phyloP scores from a whole-genome alignment of 2,329 filamentous ascomycete genomes.

The Aspergillus luchuensis region DNA sequence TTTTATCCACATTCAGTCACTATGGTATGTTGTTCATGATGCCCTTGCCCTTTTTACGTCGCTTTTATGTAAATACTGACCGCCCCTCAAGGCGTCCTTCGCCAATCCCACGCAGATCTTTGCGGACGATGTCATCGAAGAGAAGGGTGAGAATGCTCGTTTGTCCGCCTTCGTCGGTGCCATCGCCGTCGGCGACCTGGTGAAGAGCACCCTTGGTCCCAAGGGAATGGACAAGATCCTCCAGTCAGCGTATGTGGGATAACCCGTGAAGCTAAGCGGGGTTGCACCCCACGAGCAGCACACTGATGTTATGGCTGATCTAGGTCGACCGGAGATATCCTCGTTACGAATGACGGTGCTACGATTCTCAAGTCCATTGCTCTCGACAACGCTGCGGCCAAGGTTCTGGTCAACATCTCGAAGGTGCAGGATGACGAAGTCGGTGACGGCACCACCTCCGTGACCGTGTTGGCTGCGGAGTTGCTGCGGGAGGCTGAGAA shows the following conservation, averaged over 20 bases:
- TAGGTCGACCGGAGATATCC: constrained; percentile 91
- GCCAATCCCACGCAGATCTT: constrained; percentile 94
- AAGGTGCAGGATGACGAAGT: constrained; percentile 99
- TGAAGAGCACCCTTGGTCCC: constrained; percentile 94
- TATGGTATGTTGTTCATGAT: constrained; percentile 29
- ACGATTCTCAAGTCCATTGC: constrained; percentile 98
- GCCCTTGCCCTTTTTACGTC: not conserved
- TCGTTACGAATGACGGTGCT: constrained; percentile 98
- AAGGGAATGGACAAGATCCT: constrained; percentile 99
- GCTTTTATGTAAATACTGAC: constrained; percentile 18
- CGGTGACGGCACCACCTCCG: constrained; percentile 97
- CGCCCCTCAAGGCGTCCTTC: constrained; percentile 38
- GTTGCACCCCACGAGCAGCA: constrained; percentile 18
- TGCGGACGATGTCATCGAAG: constrained; percentile 92
- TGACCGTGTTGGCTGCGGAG: constrained; percentile 92
- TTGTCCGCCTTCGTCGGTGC: constrained; percentile 97
- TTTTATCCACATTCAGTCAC: constrained; percentile 24
- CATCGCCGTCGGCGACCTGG: constrained; percentile 94
- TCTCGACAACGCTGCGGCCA: constrained; percentile 95
- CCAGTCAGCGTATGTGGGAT: constrained; percentile 76
- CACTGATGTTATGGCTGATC: constrained; percentile 10
- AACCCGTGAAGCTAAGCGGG: constrained; percentile 18
- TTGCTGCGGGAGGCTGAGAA: constrained; percentile 95
- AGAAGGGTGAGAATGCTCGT: constrained; percentile 99
- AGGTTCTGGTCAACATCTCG: constrained; percentile 98